Percentiles rank a stretch among this genome's conserved stretches.
Evolutionary conservation across 1,284 basidiomycete genomes (phyloP).

Genomic region (Inonotus hispidus): DNA sequence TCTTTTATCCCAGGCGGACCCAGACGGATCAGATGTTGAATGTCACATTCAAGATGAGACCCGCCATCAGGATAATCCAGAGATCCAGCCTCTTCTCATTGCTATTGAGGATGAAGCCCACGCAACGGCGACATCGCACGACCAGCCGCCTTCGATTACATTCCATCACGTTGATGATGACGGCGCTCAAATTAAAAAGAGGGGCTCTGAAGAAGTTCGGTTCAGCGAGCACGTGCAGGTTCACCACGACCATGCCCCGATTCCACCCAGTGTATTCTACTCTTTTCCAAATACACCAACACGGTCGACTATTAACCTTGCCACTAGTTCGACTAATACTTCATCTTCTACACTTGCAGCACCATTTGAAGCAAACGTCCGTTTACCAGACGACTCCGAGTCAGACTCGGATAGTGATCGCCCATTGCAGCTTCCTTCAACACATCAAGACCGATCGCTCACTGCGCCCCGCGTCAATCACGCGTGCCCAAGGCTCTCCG

Average conservation of each 20-base stretch:
- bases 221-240: background rate
- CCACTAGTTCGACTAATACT: background rate
- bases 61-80: background rate
- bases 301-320: constrained; percentile 8
- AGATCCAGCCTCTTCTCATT: constrained; percentile 5
- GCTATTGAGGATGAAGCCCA: background rate
- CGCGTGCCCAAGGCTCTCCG: constrained; percentile 30
- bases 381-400: background rate
- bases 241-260: background rate
- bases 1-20: constrained; percentile 70
- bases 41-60: constrained; percentile 21
- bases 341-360: background rate
- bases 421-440: background rate
- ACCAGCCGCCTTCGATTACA: constrained; percentile 6
- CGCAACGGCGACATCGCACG: background rate
- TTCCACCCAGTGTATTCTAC: background rate
- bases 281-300: constrained; percentile 16
- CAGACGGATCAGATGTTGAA: constrained; percentile 34
- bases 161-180: background rate
- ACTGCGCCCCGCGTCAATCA: constrained; percentile 29
- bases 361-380: background rate
- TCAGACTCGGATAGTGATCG: background rate
- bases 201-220: background rate
- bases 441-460: background rate
- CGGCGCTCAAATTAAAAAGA: background rate